Evolutionary conservation across 192 early-diverging fungal species (phyloP), one percentile per base, ranked within the genome.

Genomic region (Backusella westeae): DNA sequence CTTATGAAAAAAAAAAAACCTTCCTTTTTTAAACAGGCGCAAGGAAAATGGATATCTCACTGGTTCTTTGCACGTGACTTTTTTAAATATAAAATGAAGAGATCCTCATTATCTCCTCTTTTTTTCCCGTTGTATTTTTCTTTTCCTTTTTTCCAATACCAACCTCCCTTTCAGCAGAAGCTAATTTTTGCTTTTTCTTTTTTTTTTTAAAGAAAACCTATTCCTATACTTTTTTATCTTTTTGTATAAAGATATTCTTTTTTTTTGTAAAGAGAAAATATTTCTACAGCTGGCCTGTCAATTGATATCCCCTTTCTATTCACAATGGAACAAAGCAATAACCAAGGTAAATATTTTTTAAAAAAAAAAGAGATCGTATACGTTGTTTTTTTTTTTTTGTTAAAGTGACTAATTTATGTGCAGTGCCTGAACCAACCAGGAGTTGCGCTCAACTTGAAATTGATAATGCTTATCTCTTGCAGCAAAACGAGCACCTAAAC

Each of bases 391-490:
- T 38, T 39, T 39, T 39, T 59, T n/a, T n/a, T n/a, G 56, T 59
- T 59, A 59, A 59, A 59, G 23, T 59, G 2, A 59, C 56, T 59
- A 59, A 59, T 59, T 59, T 59, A 59, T 59, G 56, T 59, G 56
- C 56, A 59, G 56, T 59, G 4, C 23, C 56, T 59, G 56, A 29
- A 59, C 56, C 56, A 59, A 59, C 56, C 21, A 69, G 68, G 68
- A 74, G 72, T 39, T 34, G 34, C 7, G 29, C n/a, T 46, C 75
- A 75, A 32, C 36, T 81, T 59, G 80, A 81, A 66, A 59, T 81
- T 53, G 76, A 81, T 63, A 74, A 81, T 77, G 76, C 72, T 39
- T 81, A 74, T 63, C 42, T 81, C 35, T 67, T 67, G 15, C 75
- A 81, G 36, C 80, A 81, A 65, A 81, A 81, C 59, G 34, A 36